These are phyloP conservation scores for Solanum medicagineum DNA, from an alignment of 257 asterid genomes.

Conservation along the genomic window DNA sequence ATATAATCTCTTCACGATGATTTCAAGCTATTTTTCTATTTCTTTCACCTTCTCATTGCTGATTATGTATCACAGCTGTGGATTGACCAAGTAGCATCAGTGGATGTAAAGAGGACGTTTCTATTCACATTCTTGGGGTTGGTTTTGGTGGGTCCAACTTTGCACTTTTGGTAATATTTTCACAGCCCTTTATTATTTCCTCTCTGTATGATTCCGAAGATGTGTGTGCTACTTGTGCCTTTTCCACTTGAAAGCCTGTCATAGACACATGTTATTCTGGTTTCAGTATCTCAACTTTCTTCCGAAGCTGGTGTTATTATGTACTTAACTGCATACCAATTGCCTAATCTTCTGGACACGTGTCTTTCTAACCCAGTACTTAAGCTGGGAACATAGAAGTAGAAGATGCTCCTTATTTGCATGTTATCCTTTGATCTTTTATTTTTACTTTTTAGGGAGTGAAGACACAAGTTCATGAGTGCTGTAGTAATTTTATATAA, in stretches of 20 bases:
- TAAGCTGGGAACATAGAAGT: not conserved
- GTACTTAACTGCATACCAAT: not conserved
- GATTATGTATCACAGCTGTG: constrained; percentile 34
- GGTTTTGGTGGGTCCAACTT: constrained; percentile 86
- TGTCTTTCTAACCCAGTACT: not conserved
- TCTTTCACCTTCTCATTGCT: not conserved
- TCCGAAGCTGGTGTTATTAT: not conserved
- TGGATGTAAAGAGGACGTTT: constrained; percentile 69
- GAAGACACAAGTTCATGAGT: not conserved
- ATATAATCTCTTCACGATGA: not conserved
- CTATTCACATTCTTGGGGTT: constrained; percentile 73
- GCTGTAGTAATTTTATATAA: not conserved
- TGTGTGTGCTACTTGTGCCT: not conserved
- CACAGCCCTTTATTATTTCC: not conserved
- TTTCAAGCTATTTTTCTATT: not conserved
- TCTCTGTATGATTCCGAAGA: not conserved
- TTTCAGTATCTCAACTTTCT: not conserved
- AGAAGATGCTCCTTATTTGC: not conserved
- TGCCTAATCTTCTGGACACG: not conserved
- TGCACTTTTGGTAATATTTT: constrained; percentile 72
- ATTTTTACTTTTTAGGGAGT: not conserved
- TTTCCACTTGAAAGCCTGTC: not conserved
- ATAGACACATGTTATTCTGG: not conserved
- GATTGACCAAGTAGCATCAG: constrained; percentile 51
- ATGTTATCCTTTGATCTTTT: not conserved